These are phyloP conservation scores for Septoria petroselini DNA, from an alignment of 2,329 filamentous ascomycete species.

Conservation along the genomic window DNA sequence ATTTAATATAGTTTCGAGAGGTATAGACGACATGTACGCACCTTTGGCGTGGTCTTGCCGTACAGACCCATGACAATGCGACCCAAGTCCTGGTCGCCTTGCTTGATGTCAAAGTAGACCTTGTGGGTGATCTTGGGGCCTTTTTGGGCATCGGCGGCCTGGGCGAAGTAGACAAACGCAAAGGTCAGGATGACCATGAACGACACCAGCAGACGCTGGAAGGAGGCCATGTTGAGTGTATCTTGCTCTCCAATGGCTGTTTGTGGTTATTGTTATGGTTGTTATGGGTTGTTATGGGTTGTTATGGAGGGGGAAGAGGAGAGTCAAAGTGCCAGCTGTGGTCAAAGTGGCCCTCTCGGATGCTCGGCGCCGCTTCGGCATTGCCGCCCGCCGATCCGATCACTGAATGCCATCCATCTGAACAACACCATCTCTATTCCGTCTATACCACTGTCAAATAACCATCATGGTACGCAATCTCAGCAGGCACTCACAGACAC, in stretches of 20 bases:
- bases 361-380: slow-evolving; percentile 1
- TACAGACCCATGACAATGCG: slow-evolving; percentile 79
- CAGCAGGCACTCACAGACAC: background rate
- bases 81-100: slow-evolving; percentile 71
- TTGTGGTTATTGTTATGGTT: too few relatives aligned
- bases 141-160: slow-evolving; percentile 70
- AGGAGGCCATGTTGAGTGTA: slow-evolving; percentile 64
- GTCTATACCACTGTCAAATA: background rate
- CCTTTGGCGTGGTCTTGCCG: slow-evolving; percentile 80
- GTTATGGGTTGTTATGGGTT: background rate
- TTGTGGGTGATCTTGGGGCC: slow-evolving; percentile 58
- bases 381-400: too few relatives aligned
- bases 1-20: background rate
- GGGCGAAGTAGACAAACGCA: slow-evolving; percentile 70
- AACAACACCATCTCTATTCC: background rate
- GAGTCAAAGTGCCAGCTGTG: slow-evolving; percentile 13
- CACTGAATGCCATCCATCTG: too few relatives aligned
- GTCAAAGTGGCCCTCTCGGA: background rate
- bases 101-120: slow-evolving; percentile 80
- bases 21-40: slow-evolving; percentile 28
- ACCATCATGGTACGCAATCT: slow-evolving; percentile 19
- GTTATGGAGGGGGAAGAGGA: slow-evolving; percentile 9
- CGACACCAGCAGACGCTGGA: slow-evolving; percentile 68
- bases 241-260: slow-evolving; percentile 1
- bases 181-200: slow-evolving; percentile 74